Evolutionary conservation across 495 filamentous ascomycete species (phyloP).

Genomic region (Monascus purpureus): DNA sequence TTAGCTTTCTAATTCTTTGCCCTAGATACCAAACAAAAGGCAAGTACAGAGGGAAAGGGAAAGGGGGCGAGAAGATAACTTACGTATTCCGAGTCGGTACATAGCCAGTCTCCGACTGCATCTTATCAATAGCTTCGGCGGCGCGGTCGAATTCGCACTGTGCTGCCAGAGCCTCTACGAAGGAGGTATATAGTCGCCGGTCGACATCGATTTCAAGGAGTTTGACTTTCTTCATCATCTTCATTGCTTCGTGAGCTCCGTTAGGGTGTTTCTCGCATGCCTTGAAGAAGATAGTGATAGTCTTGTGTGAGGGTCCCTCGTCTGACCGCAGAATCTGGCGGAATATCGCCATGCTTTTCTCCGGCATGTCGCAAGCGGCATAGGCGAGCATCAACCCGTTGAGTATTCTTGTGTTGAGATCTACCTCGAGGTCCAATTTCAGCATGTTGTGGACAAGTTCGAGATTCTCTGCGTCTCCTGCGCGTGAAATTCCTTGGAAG

Average conservation of each 20-base stretch:
- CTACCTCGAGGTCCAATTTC: constrained; percentile 70
- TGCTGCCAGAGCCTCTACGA: constrained; percentile 58
- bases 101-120: constrained; percentile 49
- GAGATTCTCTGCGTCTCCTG: constrained; percentile 48
- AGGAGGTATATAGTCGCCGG: constrained; percentile 53
- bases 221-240: constrained; percentile 62
- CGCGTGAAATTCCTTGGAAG: constrained; percentile 59
- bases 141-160: constrained; percentile 53
- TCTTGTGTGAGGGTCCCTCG: constrained; percentile 72
- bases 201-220: constrained; percentile 66
- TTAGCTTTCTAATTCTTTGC: too few relatives aligned
- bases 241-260: constrained; percentile 49
- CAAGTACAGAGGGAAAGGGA: too few relatives aligned
- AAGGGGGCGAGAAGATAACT: constrained; percentile 35
- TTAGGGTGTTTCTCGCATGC: constrained; percentile 51
- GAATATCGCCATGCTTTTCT: constrained; percentile 64
- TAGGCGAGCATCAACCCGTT: constrained; percentile 85
- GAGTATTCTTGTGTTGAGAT: constrained; percentile 57
- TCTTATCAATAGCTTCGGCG: constrained; percentile 44
- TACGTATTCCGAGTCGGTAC: constrained; percentile 55
- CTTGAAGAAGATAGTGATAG: constrained; percentile 64
- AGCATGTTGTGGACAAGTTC: constrained; percentile 77
- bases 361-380: constrained; percentile 45
- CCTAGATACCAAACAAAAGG: too few relatives aligned
- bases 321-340: constrained; percentile 56